Percentiles rank a stretch among this genome's conserved stretches.
phyloP scores from a whole-genome alignment of 495 filamentous ascomycete genomes.

The Penicillium herquei region DNA sequence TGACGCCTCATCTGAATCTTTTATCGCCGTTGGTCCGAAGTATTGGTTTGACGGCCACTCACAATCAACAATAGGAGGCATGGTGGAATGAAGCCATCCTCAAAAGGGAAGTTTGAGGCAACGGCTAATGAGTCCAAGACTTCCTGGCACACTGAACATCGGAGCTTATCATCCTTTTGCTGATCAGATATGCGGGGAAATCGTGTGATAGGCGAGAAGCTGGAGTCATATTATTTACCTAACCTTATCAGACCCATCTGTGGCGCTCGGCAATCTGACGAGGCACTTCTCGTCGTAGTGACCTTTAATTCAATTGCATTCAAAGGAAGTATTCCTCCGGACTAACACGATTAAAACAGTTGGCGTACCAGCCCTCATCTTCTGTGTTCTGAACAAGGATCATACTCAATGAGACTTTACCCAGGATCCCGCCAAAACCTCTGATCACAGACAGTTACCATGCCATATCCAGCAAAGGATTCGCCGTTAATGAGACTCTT shows the following conservation, averaged over 20 bases:
- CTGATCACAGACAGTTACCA: too few species aligned
- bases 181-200: conserved; percentile 4
- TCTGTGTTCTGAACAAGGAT: too few species aligned
- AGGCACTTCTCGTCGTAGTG: background rate
- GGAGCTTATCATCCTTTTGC: conserved; percentile 11
- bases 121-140: conserved; percentile 13
- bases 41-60: conserved; percentile 13
- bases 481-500: background rate
- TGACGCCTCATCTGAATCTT: background rate
- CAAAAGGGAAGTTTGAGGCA: conserved; percentile 26
- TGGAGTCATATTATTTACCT: conserved; percentile 10
- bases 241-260: background rate
- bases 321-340: background rate
- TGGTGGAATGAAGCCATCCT: conserved; percentile 3
- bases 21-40: conserved; percentile 7
- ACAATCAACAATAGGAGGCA: background rate
- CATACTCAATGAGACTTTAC: too few species aligned
- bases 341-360: too few species aligned
- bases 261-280: background rate
- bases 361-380: too few species aligned
- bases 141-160: too few species aligned
- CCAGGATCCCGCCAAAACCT: too few species aligned
- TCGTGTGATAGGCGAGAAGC: conserved; percentile 1
- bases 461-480: too few species aligned
- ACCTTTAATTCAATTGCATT: background rate